Evolutionary conservation across 345 rosid species (phyloP), one percentile per base, ranked within the genome.

Genomic region (Dimocarpus longan): DNA sequence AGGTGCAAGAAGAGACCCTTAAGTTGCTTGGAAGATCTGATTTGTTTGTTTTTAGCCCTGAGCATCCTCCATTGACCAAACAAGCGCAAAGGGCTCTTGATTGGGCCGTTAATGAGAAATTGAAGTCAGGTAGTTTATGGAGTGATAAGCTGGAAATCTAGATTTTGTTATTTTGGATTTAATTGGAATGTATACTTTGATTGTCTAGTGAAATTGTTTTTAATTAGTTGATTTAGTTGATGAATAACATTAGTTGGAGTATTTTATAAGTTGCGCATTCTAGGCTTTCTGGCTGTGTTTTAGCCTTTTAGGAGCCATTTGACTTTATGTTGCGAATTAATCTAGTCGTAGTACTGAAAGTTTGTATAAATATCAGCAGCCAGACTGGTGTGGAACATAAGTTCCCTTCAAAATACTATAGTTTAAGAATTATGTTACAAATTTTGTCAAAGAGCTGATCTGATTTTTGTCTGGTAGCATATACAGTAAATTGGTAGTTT

Each of bases 71-170:
- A 63, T 79, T 92, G 73, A 93, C 99, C 1, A 91, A 86, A 82
- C 98, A 86, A 21, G 97, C 98, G 70, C 98, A 86, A 83, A 88
- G 86, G 76, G 97, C 86, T 76, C 91, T 95, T 82, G 95, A 89
- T 75, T 90, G 93, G 98, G 98, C 97, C 79, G 64, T 91, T n/a
- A 89, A 93, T 52, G 94, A 90, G 85, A 95, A 92, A 82, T 80
- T 86, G 21, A 95, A 92, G 86, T 91, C 99, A 88, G 98, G 99
- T 95, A 66, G 42, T 40, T 54, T 71, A 62, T 71, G 44, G 40
- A 37, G 32, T 75, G 28, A 46, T 66, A n/a, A 68, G 24, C 37
- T 10, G 10, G 19, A 43, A 24, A 6, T 22, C 26, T 68, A 18
- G 54, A 21, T 39, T 8, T 32, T 32, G 4, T 42, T 10, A 21